Evolutionary conservation across 352 stramenopile genomes (phyloP).

Genomic region (Phytophthora capsici): DNA sequence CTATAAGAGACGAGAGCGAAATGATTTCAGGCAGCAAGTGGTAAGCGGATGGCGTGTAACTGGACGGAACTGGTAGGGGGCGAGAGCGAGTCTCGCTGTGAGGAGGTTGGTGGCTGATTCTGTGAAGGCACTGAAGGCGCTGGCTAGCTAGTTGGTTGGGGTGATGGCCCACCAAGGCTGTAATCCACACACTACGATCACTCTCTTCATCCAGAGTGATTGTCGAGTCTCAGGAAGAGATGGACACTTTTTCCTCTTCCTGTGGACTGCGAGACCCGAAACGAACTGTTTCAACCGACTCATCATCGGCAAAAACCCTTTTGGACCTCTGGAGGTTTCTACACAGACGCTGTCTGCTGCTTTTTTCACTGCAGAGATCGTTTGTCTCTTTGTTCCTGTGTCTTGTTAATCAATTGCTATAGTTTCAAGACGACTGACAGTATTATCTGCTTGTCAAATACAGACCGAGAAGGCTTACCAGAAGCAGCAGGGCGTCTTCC

Average conservation of each 20-base stretch:
- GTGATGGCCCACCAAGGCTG: conserved; percentile 76
- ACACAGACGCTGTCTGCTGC: conserved; percentile 31
- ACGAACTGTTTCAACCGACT: conserved; percentile 38
- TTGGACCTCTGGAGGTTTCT: conserved; percentile 9
- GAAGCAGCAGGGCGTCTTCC: conserved; percentile 99
- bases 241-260: background rate
- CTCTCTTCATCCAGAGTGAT: conserved; percentile 9
- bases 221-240: conserved; percentile 14
- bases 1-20: background rate
- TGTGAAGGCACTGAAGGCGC: conserved; percentile 34
- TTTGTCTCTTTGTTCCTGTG: conserved; percentile 4
- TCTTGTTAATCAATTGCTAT: conserved; percentile 1
- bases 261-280: conserved; percentile 32
- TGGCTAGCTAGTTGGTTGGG: conserved; percentile 52
- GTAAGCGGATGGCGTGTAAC: conserved; percentile 19
- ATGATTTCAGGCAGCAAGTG: conserved; percentile 6
- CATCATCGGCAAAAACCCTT: conserved; percentile 48
- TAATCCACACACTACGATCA: conserved; percentile 58
- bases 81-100: conserved; percentile 23
- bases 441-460: conserved; percentile 14
- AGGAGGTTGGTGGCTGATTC: conserved; percentile 14
- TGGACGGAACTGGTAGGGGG: conserved; percentile 8
- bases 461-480: conserved; percentile 99
- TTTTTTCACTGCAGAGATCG: conserved; percentile 11
- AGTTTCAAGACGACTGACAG: conserved; percentile 8